Evolutionary conservation across 495 filamentous ascomycete species (phyloP).

Genomic region (Aspergillus biplanus): DNA sequence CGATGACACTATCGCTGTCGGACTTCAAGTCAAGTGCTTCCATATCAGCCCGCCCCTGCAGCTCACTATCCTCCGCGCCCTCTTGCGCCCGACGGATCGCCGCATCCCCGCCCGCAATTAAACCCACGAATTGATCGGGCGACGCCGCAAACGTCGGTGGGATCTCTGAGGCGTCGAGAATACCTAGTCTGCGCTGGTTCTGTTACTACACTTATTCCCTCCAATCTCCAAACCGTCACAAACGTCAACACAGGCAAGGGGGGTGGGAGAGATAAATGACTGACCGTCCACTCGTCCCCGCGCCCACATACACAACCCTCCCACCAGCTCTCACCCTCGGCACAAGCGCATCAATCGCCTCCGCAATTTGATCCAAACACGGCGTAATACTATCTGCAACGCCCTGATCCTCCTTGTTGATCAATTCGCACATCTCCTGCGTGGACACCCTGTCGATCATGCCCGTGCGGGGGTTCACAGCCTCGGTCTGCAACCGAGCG

Average conservation of each 20-base stretch:
- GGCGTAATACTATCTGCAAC: constrained; percentile 36
- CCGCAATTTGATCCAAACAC: constrained; percentile 37
- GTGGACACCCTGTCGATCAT: constrained; percentile 42
- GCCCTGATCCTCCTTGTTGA: constrained; percentile 38
- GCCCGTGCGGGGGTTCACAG: constrained; percentile 33
- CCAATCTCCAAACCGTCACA: too few species aligned
- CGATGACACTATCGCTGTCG: constrained; percentile 39
- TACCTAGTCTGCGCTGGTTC: constrained; percentile 35
- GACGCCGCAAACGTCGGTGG: constrained; percentile 44
- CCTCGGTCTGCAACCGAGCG: constrained; percentile 39
- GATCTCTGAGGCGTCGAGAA: constrained; percentile 46
- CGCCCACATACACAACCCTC: constrained; percentile 45
- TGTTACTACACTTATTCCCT: not conserved
- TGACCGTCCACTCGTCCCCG: constrained; percentile 46
- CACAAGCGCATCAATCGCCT: constrained; percentile 36
- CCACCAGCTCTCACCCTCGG: constrained; percentile 40
- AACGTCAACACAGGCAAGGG: too few species aligned
- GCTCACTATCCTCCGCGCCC: constrained; percentile 41
- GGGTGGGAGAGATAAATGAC: too few species aligned
- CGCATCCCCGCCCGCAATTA: constrained; percentile 45
- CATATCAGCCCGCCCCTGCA: constrained; percentile 32
- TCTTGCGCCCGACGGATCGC: constrained; percentile 45
- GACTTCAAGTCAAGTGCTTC: constrained; percentile 31
- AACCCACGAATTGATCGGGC: constrained; percentile 36
- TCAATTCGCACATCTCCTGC: constrained; percentile 38